Evolutionary conservation across 495 filamentous ascomycete genomes (phyloP).

Genomic region (Penicillium angulare): DNA sequence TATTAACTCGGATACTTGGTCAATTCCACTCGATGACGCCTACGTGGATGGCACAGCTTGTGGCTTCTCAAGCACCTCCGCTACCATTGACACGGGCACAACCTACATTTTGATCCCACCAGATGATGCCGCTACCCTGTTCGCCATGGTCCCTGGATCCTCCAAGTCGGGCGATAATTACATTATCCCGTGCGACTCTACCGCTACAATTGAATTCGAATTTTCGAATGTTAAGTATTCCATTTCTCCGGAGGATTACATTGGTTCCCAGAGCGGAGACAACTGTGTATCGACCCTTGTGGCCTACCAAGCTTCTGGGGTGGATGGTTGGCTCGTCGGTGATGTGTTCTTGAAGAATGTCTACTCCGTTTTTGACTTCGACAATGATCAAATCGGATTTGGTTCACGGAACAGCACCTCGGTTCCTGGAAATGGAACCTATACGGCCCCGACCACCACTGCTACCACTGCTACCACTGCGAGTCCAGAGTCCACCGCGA

Average conservation of each 20-base stretch:
- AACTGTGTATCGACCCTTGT: slow-evolving; percentile 66
- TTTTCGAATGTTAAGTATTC: slow-evolving; percentile 61
- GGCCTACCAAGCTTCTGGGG: slow-evolving; percentile 43
- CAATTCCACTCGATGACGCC: slow-evolving; percentile 63
- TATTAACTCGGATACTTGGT: slow-evolving; percentile 55
- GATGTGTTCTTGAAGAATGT: slow-evolving; percentile 89
- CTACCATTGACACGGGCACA: slow-evolving; percentile 81
- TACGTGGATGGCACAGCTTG: slow-evolving; percentile 54
- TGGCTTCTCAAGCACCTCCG: slow-evolving; percentile 49
- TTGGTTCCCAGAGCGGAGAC: slow-evolving; percentile 44
- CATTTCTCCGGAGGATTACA: slow-evolving; percentile 67
- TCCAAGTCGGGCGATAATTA: slow-evolving; percentile 53
- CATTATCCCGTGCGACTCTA: slow-evolving; percentile 68
- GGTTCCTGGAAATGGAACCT: slow-evolving; percentile 16
- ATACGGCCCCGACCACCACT: slow-evolving; percentile 8
- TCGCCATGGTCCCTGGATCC: slow-evolving; percentile 63
- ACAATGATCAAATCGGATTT: slow-evolving; percentile 41
- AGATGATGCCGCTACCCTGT: slow-evolving; percentile 61
- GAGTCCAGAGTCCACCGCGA: not conserved
- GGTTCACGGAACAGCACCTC: slow-evolving; percentile 19
- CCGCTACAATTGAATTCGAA: slow-evolving; percentile 46
- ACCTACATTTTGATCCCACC: slow-evolving; percentile 69
- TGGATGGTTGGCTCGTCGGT: slow-evolving; percentile 69
- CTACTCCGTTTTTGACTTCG: slow-evolving; percentile 81
- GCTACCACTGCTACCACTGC: slow-evolving; percentile 4